Evolutionary conservation across 345 rosid species (phyloP), one percentile per base, ranked within the genome.

Genomic region (Trapa incisa): DNA sequence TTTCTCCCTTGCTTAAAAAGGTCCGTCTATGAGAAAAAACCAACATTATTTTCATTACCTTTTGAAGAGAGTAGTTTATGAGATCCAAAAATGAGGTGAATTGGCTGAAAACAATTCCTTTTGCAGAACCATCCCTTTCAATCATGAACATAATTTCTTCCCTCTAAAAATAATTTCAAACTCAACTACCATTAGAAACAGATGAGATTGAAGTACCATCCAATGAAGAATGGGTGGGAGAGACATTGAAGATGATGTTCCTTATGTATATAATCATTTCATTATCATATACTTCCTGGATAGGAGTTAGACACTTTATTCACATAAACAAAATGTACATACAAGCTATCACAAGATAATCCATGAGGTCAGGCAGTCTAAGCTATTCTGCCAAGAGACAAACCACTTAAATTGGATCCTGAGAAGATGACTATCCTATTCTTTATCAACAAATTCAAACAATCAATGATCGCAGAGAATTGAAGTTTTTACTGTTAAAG

Each of bases 101-200:
- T 83, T 94, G 99, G 83, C 99, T 91, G 83, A 94, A 94, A 65
- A 91, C 96, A 74, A 94, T 91, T 71, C 87, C 99, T 75, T 94
- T 94, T 13, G 99, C 96, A 67, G 96, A 94, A 53, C 99, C 96
- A 75, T 94, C 99, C 80, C 96, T 87, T 75, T 94, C 99, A 64
- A 86, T 81, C 99, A 91, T 94, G 74, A 78, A 71, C 68, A 94
- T 85, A 61, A 94, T 94, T 84, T 94, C 99, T 82, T 94, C 97
- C 77, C 97, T 88, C 99, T 94, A 72, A 64, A 48, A 22, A 61
- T 56, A 75, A 80, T 12, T 68, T 6, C 15, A 41, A 33, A 67
- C 39, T 36, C 22, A 75, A 36, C 64, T 38, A 66, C 57, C n/a
- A 64, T 67, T 16, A 7, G 61, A 70, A 54, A 35, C 1, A 66